Base-by-base conservation (phyloP, 2,329 filamentous ascomycete species). In the Colletotrichum sp. region DNA sequence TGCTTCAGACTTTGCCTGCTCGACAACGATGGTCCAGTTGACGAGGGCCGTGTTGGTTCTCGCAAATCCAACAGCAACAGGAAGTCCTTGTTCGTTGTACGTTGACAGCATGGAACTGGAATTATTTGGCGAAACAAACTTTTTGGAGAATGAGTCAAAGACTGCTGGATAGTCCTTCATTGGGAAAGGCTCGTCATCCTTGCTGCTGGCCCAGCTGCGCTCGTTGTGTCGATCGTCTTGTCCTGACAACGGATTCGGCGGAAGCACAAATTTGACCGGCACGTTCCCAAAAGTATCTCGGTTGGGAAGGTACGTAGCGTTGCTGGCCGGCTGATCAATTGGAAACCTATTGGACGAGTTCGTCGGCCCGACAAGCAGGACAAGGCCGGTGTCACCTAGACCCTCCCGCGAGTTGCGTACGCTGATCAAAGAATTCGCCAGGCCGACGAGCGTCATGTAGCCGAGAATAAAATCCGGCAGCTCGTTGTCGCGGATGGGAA, bases 11-110 rank as follows among this genome's bases (percentile, higher is more conserved):
- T 92, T 92, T 4, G 92, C 88, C 83, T 97, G 93, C 82, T 98
- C 96, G 1, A 98, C 91, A 4, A 98, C 80, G 5, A 98, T 86
- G 7, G 95, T 92, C 96, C 96, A 98, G 80, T 96, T 92, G 9
- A 95, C 95, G 68, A 98, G 85, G 1, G 85, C 82, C 7, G 90
- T 95, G 69, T 91, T 89, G 0, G 94, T 92, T 13, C 94, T 89
- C 9, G 95, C 95, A 80, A 93, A 96, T 26, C 96, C 96, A n/a
- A 96, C 93, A 13, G 95, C 94, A 2, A 98, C 95, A 6, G 85
- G 82, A 12, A 89, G 83, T 0, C 90, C 90, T 77, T 95, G 88
- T 80, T 98, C 95, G 79, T 98, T 98, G 10, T 83, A 87, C 0
- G 95, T 94, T 13, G 91, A 91, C 16, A 98, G 87, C 2, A 90